Evolutionary conservation across 2,329 filamentous ascomycete genomes (phyloP), one percentile per base, ranked within the genome.

Genomic region (Hypoxylon sp.): DNA sequence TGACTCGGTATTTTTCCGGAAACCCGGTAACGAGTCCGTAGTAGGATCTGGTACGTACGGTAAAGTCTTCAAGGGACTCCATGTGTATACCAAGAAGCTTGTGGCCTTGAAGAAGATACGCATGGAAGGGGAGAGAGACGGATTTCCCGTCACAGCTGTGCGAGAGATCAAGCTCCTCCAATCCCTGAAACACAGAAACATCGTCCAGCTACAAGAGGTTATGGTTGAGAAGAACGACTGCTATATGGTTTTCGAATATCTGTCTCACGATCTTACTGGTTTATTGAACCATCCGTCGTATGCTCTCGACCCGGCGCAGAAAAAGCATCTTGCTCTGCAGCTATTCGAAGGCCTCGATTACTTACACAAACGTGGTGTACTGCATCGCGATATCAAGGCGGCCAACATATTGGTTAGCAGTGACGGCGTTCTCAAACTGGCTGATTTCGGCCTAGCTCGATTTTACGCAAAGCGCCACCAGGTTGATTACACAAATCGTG

Each of bases 141-240:
- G 93, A 0, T 96, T 97, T 70, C 93, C 93, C 0, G 92, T 97
- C 46, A 97, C 93, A 0, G 93, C 93, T 0, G 91, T 96, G 24
- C 89, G 93, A 63, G 93, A 97, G 77, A 94, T 97, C 81, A 96
- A 96, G 76, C 82, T 97, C 22, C 83, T 97, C n/a, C 93, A 97
- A 74, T 94, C 91, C 3, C 83, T 97, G 20, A 89, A 90, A 66
- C 92, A 97, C 72, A 80, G 84, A 62, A 97, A 96, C 72, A 89
- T 97, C 52, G 92, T 97, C 59, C 88, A 89, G 41, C 81, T 97
- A 17, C 88, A 91, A 68, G 93, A 97, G 79, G 92, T 96, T 69
- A 99, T 99, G 95, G 95, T 99, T 1, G 95, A 99, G 79, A 92
- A 91, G 75, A 98, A 98, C 70, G 94, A 98, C 78, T 99, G 95